Evolutionary conservation across 805 yeast species (phyloP).

Genomic region (Isabelozyma pseudorhagii): DNA sequence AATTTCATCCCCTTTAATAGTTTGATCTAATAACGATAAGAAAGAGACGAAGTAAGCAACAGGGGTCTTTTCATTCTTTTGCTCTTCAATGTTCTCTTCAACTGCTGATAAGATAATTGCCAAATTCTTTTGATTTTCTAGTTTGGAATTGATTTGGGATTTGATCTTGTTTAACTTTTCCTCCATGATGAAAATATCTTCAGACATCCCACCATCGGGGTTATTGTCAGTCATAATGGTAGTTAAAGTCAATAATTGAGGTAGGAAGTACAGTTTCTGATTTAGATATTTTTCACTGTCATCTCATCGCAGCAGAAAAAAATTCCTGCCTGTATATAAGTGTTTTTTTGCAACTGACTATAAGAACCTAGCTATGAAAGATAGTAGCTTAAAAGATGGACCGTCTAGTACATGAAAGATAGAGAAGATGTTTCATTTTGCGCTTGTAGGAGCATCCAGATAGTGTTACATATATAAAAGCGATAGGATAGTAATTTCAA

Average conservation of each 20-base stretch:
- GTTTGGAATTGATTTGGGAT: slow-evolving; percentile 68
- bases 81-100: slow-evolving; percentile 79
- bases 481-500: too few relatives aligned
- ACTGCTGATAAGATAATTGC: slow-evolving; percentile 84
- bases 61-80: slow-evolving; percentile 58
- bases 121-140: slow-evolving; percentile 81
- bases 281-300: background rate
- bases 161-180: slow-evolving; percentile 66
- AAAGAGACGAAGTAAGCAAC: slow-evolving; percentile 85
- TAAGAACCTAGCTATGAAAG: background rate
- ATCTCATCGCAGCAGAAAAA: background rate
- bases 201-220: slow-evolving; percentile 37
- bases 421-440: too few relatives aligned
- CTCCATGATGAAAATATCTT: slow-evolving; percentile 50
- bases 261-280: background rate
- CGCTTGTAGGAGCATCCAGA: too few relatives aligned
- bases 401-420: background rate
- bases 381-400: background rate
- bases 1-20: slow-evolving; percentile 47
- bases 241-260: background rate
- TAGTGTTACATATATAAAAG: too few relatives aligned
- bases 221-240: slow-evolving; percentile 25
- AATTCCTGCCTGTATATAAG: background rate
- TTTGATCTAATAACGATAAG: slow-evolving; percentile 75
- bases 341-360: background rate